A percentile compares a stretch with the other conserved stretches of the same genome.
Evolutionary conservation across 2,329 filamentous ascomycete genomes (phyloP).

Genomic region (Colletotrichum sp.): DNA sequence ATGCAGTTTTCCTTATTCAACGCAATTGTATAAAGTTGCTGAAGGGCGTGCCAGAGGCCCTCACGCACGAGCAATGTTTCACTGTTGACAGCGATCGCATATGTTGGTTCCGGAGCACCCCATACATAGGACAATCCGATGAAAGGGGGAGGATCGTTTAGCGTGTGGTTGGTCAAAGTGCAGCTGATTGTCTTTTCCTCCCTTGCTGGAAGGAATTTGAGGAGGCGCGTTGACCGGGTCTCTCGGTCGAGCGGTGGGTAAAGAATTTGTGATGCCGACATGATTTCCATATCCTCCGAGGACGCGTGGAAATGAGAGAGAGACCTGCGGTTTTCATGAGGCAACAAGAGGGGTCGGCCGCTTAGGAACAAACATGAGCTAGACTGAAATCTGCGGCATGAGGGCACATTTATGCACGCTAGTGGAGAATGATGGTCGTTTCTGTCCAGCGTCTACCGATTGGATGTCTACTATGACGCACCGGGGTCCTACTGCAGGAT

Average conservation of each 20-base stretch:
- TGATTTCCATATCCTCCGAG: background rate
- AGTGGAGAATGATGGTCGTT: background rate
- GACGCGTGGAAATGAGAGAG: background rate
- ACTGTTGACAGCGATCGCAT: background rate
- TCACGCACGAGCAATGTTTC: background rate
- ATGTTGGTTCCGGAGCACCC: constrained; percentile 11
- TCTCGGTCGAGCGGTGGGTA: background rate
- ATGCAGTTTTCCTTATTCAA: background rate
- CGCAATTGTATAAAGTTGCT: background rate
- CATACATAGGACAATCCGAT: constrained; percentile 29
- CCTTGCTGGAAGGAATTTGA: background rate
- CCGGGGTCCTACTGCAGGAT: background rate
- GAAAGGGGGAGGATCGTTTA: constrained; percentile 19
- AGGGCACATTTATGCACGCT: background rate
- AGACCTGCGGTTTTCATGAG: accelerated
- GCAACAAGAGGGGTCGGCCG: background rate
- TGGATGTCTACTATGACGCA: background rate
- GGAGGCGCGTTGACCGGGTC: background rate
- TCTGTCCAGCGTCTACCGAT: background rate
- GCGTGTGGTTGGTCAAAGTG: background rate
- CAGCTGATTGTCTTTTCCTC: background rate
- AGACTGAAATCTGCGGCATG: background rate
- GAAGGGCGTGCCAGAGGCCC: background rate
- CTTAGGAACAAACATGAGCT: background rate
- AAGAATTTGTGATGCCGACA: background rate